These are phyloP conservation scores for Sextonia rubra DNA, from an alignment of 164 flowering plant genomes.

Conservation along the genomic window DNA sequence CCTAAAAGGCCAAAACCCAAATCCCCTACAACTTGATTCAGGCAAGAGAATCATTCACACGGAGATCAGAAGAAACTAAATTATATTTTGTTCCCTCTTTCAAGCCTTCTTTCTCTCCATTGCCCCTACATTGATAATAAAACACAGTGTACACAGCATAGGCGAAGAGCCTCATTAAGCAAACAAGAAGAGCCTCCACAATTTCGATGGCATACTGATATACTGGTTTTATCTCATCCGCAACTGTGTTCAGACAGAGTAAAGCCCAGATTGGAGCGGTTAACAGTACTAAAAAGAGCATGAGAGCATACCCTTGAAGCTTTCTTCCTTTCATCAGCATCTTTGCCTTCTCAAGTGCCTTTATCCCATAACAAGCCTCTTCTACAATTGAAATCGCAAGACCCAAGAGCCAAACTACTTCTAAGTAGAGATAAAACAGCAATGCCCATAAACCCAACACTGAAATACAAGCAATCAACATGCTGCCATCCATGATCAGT, in stretches of 20 bases:
- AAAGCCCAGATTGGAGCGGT: background rate
- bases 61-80: background rate
- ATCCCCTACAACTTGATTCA: background rate
- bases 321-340: slow-evolving; percentile 18
- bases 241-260: background rate
- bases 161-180: slow-evolving; percentile 12
- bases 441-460: background rate
- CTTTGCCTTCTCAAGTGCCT: slow-evolving; percentile 14
- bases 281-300: background rate
- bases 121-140: slow-evolving; percentile 14
- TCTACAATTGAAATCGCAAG: slow-evolving; percentile 16
- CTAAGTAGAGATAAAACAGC: slow-evolving; percentile 6
- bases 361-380: slow-evolving; percentile 12
- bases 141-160: slow-evolving; percentile 14
- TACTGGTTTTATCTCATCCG: background rate
- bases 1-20: background rate
- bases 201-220: background rate
- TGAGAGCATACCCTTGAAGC: slow-evolving; percentile 14
- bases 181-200: background rate
- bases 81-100: background rate
- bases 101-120: slow-evolving; percentile 2
- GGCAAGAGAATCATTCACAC: background rate
- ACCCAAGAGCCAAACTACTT: slow-evolving; percentile 12
- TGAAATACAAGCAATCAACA: background rate
- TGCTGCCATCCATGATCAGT: background rate